Percentiles rank a stretch among this genome's conserved stretches.
Conservation (phyloP, 108 stramenopile species). For the Cyclotella atomus region DNA sequence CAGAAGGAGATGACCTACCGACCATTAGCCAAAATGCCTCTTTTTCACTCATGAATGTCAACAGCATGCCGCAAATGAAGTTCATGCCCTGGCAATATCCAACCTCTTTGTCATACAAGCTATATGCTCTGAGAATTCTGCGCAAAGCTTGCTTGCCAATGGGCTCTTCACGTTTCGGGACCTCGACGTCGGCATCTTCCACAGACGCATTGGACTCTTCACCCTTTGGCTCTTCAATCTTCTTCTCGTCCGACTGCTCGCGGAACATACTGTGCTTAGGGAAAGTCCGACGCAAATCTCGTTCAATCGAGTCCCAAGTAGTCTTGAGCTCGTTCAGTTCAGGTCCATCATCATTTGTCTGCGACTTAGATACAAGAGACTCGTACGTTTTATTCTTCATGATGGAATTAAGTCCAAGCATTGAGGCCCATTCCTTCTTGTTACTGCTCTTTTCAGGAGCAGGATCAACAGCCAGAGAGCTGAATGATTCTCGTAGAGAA, state of each 20-base stretch:
- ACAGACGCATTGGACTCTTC: neutral
- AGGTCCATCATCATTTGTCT: neutral
- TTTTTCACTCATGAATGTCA: slow-evolving; percentile 78
- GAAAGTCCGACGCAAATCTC: slow-evolving; percentile 88
- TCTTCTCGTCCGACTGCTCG: slow-evolving; percentile 17
- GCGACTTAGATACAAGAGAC: neutral
- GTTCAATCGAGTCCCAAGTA: slow-evolving; percentile 71
- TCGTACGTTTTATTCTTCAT: neutral
- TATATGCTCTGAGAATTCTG: slow-evolving; percentile 80
- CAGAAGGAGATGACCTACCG: too few species aligned
- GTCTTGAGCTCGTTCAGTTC: neutral
- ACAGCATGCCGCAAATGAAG: slow-evolving; percentile 90
- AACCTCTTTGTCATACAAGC: slow-evolving; percentile 83
- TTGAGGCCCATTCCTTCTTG: neutral
- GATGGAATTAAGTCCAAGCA: neutral
- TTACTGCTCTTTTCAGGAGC: neutral
- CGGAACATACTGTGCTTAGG: slow-evolving; percentile 83
- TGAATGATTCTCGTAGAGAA: neutral
- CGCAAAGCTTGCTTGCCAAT: slow-evolving; percentile 47
- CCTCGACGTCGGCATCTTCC: too few species aligned
- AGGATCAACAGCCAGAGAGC: too few species aligned
- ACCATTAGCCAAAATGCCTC: slow-evolving; percentile 88
- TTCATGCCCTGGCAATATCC: slow-evolving; percentile 98
- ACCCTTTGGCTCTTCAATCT: neutral
- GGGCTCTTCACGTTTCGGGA: neutral